Base-by-base conservation (phyloP, 2,329 filamentous ascomycete genomes). In the Aspergillus sojae region DNA sequence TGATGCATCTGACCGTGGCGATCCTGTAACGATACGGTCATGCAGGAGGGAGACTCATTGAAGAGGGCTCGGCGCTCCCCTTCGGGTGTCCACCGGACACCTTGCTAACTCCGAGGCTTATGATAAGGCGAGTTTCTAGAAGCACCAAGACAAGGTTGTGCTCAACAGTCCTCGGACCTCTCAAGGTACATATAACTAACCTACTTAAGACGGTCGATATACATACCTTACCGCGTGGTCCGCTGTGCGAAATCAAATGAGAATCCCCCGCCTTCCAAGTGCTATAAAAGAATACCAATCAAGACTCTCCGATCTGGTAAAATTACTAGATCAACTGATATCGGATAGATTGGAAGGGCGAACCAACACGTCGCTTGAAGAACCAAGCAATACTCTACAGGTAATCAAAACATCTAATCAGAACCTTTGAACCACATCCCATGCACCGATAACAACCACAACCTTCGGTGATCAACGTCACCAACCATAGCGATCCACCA, bases 401-500 rank as follows among this genome's bases (percentile, higher is more conserved):
- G 23, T 39, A 55, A 39, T 55, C 21, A 14, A 36, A 55, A 55
- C 26, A 26, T 39, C 52, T 55, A 55, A 55, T 55, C 52, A 55
- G 21, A 39, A 55, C 32, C 28, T 30, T 16, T 14, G n/a, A 16
- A 14, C 28, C 52, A 23, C n/a, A 39, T 36, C 32, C 32, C 28
- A 32, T n/a, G 16, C 32, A 16, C 52, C 52, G 52, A 55, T 55
- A 55, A 55, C 32, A 16, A 55, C 21, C 7, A 39, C 32, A 39
- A 28, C 52, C 21, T 39, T 53, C 21, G 3, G 36, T 59, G 59
- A 61, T 64, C 62, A 56, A 32, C 52, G 36, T 36, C 68, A 68
- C 74, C 74, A 76, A 76, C 74, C 74, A 76, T 71, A 70, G 52
- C 63, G 21, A 58, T 55, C 62, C 61, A 55, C 68, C 28, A 53